Base-by-base conservation (phyloP, 148 eudicot genomes). In the Rheum nobile region DNA sequence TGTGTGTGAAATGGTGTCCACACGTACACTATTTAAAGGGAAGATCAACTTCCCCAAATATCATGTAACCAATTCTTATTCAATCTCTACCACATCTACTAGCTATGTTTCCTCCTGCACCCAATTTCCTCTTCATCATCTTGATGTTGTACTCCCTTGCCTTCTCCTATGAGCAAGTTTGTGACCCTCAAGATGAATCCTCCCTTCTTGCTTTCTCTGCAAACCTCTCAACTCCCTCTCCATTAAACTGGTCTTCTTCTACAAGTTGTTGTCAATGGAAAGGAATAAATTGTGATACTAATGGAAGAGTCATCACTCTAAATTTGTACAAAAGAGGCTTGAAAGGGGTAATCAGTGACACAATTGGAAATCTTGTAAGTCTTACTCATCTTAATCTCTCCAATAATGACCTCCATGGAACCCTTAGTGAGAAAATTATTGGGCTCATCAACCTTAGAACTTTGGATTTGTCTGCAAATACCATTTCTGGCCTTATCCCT, bases 181-280 rank as follows among this genome's bases (percentile, higher is more conserved):
- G 67, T 59, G 13, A 59, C 6, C 67, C 14, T 59, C 34, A 13
- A 28, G 67, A 59, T 28, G 34, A 59, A 59, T 11, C 35, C 67
- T 12, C 67, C 34, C 67, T 59, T 8, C 34, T 59, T 4, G 31
- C 67, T 10, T 24, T 59, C 32, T 59, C 31, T 11, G 35, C 31
- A 8, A 72, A 35, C 11, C 13, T 89, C 47, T 7, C 85, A 10
- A 46, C 72, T 67, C 24, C 83, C 1, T 16, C 76, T 12, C 8
- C 80, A 4, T 80, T 83, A 4, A 85, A 87, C 61, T 92, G 98
- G 98, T 74, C 80, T 14, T 28, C 82, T 77, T 72, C 47, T 1
- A n/a, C 72, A 6, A 90, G 86, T 70, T 93, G 98, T 83, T 90
- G 96, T 76, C 57, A 43, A 22, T 93, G 98, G 98, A 86, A 88